Percentiles rank a stretch among this genome's conserved stretches.
Conservation (phyloP, 306 rosid species). For the Vachellia collinsii region DNA sequence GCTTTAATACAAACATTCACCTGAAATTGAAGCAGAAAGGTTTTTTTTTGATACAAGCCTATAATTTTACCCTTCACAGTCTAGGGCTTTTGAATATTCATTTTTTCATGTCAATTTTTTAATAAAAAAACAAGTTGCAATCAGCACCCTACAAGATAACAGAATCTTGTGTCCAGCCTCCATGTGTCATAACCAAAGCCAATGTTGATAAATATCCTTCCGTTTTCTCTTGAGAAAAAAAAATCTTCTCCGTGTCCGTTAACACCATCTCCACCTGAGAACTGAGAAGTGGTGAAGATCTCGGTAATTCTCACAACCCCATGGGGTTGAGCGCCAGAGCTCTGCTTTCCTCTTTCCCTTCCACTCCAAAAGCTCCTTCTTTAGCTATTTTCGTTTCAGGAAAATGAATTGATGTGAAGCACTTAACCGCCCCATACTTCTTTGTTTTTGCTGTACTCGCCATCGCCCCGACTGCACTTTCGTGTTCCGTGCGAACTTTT, state of each 20-base stretch:
- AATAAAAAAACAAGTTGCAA: too few relatives aligned
- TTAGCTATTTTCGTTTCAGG: slow-evolving; percentile 31
- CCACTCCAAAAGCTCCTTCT: slow-evolving; percentile 45
- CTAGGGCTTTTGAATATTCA: too few relatives aligned
- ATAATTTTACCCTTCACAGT: too few relatives aligned
- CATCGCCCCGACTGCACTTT: slow-evolving; percentile 29
- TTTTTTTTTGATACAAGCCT: too few relatives aligned
- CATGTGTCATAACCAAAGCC: slow-evolving; percentile 67
- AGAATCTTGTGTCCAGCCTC: slow-evolving; percentile 16
- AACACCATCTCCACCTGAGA: not conserved
- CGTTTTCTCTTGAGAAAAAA: not conserved
- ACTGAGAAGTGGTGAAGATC: not conserved
- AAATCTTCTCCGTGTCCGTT: not conserved
- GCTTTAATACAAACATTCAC: too few relatives aligned
- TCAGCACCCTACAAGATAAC: too few relatives aligned
- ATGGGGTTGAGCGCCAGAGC: slow-evolving; percentile 64
- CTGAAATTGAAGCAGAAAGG: too few relatives aligned
- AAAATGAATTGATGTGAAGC: slow-evolving; percentile 2
- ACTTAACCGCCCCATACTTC: not conserved
- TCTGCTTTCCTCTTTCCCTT: slow-evolving; percentile 60
- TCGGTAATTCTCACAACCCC: not conserved
- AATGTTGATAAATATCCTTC: slow-evolving; percentile 55
- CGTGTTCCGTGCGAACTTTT: slow-evolving; percentile 30
- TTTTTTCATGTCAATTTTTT: too few relatives aligned
- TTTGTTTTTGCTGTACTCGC: slow-evolving; percentile 18